These are phyloP conservation scores for Colletotrichum somersetense DNA, from an alignment of 2,329 filamentous ascomycete genomes.

Conservation along the genomic window DNA sequence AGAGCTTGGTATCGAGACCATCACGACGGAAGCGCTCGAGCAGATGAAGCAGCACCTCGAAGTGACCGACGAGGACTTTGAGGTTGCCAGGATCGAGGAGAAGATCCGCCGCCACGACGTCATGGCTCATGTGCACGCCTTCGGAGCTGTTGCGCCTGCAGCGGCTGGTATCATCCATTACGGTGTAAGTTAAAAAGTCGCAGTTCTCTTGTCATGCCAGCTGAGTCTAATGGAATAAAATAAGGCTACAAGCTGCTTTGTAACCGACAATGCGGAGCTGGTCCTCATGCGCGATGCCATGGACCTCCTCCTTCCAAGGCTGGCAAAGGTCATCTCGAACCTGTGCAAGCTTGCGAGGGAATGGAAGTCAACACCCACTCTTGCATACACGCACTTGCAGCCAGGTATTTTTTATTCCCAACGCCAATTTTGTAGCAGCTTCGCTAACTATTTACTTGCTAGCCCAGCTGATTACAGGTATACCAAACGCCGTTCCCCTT, in stretches of 20 bases:
- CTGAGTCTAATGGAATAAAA: neutral
- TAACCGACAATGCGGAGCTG: slow-evolving; percentile 80
- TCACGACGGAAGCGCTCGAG: slow-evolving; percentile 79
- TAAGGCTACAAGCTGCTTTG: slow-evolving; percentile 61
- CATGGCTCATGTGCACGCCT: slow-evolving; percentile 72
- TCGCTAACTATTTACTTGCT: slow-evolving; percentile 53
- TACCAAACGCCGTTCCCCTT: neutral
- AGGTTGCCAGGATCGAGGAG: slow-evolving; percentile 81
- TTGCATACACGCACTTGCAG: slow-evolving; percentile 57
- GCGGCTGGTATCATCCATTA: slow-evolving; percentile 88
- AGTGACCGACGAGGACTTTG: slow-evolving; percentile 84
- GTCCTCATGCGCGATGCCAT: slow-evolving; percentile 80
- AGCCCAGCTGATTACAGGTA: slow-evolving; percentile 55
- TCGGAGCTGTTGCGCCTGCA: slow-evolving; percentile 78
- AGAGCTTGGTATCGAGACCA: slow-evolving; percentile 79
- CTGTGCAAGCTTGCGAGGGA: slow-evolving; percentile 78
- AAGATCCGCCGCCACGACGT: slow-evolving; percentile 71
- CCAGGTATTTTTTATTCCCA: neutral
- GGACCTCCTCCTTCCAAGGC: slow-evolving; percentile 80
- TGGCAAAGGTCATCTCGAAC: slow-evolving; percentile 83
- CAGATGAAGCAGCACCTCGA: slow-evolving; percentile 80
- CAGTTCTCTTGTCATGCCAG: too few relatives aligned
- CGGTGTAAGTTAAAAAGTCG: slow-evolving; percentile 28
- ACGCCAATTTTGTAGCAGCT: neutral
- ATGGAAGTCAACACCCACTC: slow-evolving; percentile 69